Evolutionary conservation across 108 stramenopile genomes (phyloP).

Genomic region (Epithemia pelagica): DNA sequence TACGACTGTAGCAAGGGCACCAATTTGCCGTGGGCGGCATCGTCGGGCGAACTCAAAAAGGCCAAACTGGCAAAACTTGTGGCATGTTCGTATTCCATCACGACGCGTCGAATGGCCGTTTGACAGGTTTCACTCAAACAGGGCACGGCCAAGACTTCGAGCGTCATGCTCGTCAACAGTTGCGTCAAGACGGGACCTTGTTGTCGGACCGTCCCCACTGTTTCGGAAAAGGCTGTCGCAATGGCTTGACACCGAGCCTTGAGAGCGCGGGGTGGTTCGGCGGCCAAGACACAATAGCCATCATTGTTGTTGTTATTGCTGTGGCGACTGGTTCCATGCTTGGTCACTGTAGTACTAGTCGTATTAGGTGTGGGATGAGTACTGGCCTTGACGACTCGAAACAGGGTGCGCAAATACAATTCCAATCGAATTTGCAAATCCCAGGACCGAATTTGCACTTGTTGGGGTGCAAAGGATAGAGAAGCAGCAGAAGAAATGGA

Average conservation of each 20-base stretch:
- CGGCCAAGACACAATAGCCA: slow-evolving; percentile 44
- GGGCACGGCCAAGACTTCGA: slow-evolving; percentile 75
- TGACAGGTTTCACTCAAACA: slow-evolving; percentile 49
- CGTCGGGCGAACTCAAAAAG: slow-evolving; percentile 75
- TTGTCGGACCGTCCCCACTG: slow-evolving; percentile 45
- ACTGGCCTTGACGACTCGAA: slow-evolving; percentile 15
- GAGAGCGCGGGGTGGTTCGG: slow-evolving; percentile 58
- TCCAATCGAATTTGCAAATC: slow-evolving; percentile 65
- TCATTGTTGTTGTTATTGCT: slow-evolving; percentile 38
- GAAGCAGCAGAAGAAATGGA: background rate
- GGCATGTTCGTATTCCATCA: slow-evolving; percentile 70
- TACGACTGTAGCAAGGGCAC: slow-evolving; percentile 60
- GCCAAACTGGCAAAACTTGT: slow-evolving; percentile 82
- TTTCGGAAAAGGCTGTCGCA: slow-evolving; percentile 45
- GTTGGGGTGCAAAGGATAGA: background rate
- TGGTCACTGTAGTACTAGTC: background rate
- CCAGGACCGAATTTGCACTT: slow-evolving; percentile 45
- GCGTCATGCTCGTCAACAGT: slow-evolving; percentile 51
- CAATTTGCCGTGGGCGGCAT: slow-evolving; percentile 57
- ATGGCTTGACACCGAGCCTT: slow-evolving; percentile 48
- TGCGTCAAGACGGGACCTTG: slow-evolving; percentile 50
- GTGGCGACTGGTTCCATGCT: background rate
- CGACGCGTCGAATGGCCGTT: slow-evolving; percentile 51
- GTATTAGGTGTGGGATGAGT: no score
- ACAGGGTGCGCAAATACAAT: slow-evolving; percentile 59